Evolutionary conservation across 306 rosid genomes (phyloP), one percentile per base, ranked within the genome.

Genomic region (Mimosa bimucronata): DNA sequence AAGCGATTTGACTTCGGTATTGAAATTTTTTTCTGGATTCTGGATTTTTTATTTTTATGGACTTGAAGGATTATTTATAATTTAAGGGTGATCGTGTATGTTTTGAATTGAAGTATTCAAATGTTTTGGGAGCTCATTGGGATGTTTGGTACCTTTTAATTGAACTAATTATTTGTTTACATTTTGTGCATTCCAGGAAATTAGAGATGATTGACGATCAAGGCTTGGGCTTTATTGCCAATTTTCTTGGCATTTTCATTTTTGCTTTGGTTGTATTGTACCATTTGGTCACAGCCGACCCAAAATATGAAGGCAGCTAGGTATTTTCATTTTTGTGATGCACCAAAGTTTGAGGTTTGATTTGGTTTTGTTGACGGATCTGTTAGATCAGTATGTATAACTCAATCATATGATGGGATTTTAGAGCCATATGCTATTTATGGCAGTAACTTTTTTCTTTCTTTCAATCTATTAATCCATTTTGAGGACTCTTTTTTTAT

Each of bases 181-280:
- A 6, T 37, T 44, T 80, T 65, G 76, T 30, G 23, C 50, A 2
- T 41, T 66, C 1, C 75, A 77, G 83, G 80, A 78, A 64, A 23
- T 26, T 14, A 78, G 45, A 82, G 81, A 85, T 85, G 86, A 42
- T 82, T 70, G 88, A 85, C 74, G 84, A 85, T 85, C 73, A 78
- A 69, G 83, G 53, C 61, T 82, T 82, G 86, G 86, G 88, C 62
- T 79, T 42, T 74, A 74, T 85, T 75, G 86, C 88, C 83, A 81
- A 78, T 34, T 74, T 19, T 85, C 86, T 85, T 53, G 88, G 88
- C 86, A 79, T 85, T 64, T 68, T 85, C 76, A 78, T 81, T 75
- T 85, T 85, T 74, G 88, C 46, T 14, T 64, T 85, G 86, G 81
- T 85, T 26, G 75, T 81, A 81, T 66, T 83, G 42, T 81, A 85